Conservation (phyloP, 1,139 yeast species). For the Lodderomyces parapsilosis region DNA sequence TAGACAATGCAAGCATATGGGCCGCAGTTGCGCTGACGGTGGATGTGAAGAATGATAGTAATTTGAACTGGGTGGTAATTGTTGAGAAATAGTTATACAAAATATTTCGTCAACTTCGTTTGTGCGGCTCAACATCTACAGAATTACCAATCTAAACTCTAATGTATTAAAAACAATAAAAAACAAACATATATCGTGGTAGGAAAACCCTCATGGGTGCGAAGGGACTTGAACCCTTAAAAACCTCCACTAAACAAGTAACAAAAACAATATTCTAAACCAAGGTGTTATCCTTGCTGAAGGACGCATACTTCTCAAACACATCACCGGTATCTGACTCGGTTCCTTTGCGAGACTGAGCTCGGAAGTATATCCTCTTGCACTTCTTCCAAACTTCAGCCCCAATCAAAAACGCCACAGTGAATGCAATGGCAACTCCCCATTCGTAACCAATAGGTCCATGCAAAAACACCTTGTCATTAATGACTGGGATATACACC, state of each 20-base stretch:
- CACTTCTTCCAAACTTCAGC: conserved; percentile 67
- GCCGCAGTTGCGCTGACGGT: too few species aligned
- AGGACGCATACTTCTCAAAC: conserved; percentile 59
- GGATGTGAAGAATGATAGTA: too few species aligned
- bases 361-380: conserved; percentile 57
- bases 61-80: too few species aligned
- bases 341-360: conserved; percentile 34
- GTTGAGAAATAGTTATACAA: too few species aligned
- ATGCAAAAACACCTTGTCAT: conserved; percentile 74
- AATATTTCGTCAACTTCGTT: too few species aligned
- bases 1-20: too few species aligned
- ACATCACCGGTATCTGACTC: conserved; percentile 53
- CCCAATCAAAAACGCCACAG: conserved; percentile 56
- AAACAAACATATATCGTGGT: not conserved
- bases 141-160: too few species aligned
- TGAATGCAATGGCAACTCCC: conserved; percentile 73
- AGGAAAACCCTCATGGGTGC: conserved; percentile 8
- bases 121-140: too few species aligned
- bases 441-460: conserved; percentile 77
- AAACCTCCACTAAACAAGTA: conserved; percentile 2
- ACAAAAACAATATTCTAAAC: conserved; percentile 11
- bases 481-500: conserved; percentile 84
- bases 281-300: conserved; percentile 50
- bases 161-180: too few species aligned
- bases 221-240: conserved; percentile 7